phyloP scores from a whole-genome alignment of 139 green algal species.

The Closterium sp. region DNA sequence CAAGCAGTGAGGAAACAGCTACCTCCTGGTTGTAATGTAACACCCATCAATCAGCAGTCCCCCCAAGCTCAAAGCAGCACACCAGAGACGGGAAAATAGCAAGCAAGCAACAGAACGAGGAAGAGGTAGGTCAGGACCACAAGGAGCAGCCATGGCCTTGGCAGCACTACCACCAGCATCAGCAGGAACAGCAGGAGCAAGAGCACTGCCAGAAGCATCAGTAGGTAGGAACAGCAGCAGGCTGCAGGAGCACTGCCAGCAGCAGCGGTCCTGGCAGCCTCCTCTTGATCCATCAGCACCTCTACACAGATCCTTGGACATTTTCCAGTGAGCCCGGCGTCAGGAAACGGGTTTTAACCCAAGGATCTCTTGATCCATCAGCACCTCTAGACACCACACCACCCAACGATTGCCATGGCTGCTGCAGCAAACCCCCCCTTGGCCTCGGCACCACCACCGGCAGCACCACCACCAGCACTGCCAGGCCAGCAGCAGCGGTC shows the following conservation, averaged over 20 bases:
- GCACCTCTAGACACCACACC: too few relatives aligned
- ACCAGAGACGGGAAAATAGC: too few relatives aligned
- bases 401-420: constrained; percentile 70
- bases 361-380: constrained; percentile 83
- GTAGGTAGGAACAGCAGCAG: not conserved
- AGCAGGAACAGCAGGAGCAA: not conserved
- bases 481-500: not conserved
- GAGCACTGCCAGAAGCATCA: not conserved
- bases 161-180: not conserved
- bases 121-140: too few relatives aligned
- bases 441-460: too few relatives aligned
- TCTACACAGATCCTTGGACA: too few relatives aligned
- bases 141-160: too few relatives aligned
- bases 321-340: constrained; percentile 74
- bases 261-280: not conserved
- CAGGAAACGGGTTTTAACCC: constrained; percentile 69
- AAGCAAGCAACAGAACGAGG: not conserved
- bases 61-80: too few relatives aligned
- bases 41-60: too few relatives aligned
- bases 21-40: too few relatives aligned
- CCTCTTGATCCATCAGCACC: constrained; percentile 60
- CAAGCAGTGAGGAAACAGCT: too few relatives aligned
- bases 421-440: constrained; percentile 76
- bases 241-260: not conserved
- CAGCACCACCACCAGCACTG: too few relatives aligned